These are phyloP conservation scores for Cenococcum geophilum DNA, from an alignment of 495 filamentous ascomycete species.

Conservation along the genomic window DNA sequence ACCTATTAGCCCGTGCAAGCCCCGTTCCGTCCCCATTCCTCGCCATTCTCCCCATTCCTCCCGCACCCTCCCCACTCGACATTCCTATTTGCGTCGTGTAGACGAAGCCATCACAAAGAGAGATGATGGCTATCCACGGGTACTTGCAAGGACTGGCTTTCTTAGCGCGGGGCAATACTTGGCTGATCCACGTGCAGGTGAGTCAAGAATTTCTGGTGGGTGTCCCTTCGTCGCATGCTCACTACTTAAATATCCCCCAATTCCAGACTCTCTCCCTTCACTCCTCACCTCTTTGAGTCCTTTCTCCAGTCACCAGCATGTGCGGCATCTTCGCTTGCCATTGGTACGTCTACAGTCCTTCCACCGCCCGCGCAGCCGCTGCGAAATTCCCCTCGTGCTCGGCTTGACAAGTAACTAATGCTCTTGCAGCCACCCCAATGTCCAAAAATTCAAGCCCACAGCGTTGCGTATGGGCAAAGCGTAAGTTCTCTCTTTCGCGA, in stretches of 20 bases:
- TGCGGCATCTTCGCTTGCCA: constrained; percentile 93
- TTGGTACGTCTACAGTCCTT: constrained; percentile 50
- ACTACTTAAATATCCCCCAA: constrained; percentile 25
- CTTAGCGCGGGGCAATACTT: too few relatives aligned
- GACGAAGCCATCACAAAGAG: background rate
- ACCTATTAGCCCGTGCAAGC: background rate
- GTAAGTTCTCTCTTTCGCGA: constrained; percentile 48
- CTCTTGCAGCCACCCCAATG: constrained; percentile 73
- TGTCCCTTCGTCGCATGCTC: constrained; percentile 1
- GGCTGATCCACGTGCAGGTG: background rate
- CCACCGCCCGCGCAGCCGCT: background rate
- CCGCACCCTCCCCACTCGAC: background rate
- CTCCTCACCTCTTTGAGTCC: constrained; percentile 1
- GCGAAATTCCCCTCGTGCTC: constrained; percentile 31
- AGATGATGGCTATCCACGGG: background rate
- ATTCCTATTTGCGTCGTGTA: background rate
- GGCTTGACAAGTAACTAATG: constrained; percentile 40
- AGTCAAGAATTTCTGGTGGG: background rate
- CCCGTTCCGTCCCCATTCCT: background rate
- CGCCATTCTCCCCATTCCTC: background rate
- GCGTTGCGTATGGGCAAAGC: constrained; percentile 93
- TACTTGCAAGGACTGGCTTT: background rate
- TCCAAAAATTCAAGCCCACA: constrained; percentile 92
- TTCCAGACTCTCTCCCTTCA: background rate
- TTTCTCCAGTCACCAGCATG: constrained; percentile 28